Conservation (phyloP, 2,329 filamentous ascomycete genomes). For the Epichloe scottii region DNA sequence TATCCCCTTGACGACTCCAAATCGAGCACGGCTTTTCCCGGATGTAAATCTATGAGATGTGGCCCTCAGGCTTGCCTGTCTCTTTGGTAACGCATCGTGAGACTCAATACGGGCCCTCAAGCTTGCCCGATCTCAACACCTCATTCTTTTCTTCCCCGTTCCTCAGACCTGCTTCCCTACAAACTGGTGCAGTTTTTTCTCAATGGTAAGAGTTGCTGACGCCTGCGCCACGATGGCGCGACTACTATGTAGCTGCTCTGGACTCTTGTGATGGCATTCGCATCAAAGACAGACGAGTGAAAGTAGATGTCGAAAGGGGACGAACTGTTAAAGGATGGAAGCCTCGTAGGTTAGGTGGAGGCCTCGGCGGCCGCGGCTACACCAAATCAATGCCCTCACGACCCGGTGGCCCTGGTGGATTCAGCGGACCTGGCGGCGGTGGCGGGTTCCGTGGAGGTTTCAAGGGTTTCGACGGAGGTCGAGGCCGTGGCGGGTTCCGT, state of each 20-base stretch:
- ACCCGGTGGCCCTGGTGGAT: slow-evolving; percentile 50
- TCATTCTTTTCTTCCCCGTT: slow-evolving; percentile 10
- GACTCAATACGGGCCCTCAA: slow-evolving; percentile 39
- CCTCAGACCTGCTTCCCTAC: neutral
- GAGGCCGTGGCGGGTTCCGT: slow-evolving; percentile 29
- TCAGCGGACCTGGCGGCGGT: slow-evolving; percentile 40
- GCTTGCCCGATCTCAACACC: slow-evolving; percentile 37
- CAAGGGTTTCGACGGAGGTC: slow-evolving; percentile 33
- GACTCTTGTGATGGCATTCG: slow-evolving; percentile 73
- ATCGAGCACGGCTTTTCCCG: slow-evolving; percentile 4
- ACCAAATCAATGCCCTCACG: slow-evolving; percentile 68
- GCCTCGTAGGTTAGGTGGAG: slow-evolving; percentile 81
- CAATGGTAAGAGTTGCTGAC: slow-evolving; percentile 56
- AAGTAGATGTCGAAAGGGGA: slow-evolving; percentile 93
- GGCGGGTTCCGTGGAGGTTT: slow-evolving; percentile 33
- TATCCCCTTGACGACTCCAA: slow-evolving; percentile 6
- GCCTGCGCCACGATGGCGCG: slow-evolving; percentile 43
- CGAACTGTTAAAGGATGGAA: slow-evolving; percentile 91
- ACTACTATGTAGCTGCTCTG: slow-evolving; percentile 67
- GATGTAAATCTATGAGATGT: slow-evolving; percentile 20
- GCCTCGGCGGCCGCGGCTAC: slow-evolving; percentile 83
- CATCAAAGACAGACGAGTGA: slow-evolving; percentile 83
- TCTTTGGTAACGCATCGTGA: slow-evolving; percentile 28
- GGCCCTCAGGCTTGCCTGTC: slow-evolving; percentile 31
- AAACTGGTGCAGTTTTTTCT: slow-evolving; percentile 6